Evolutionary conservation across 1,284 basidiomycete species (phyloP), one percentile per base, ranked within the genome.

Genomic region (Ganoderma lingzhi): DNA sequence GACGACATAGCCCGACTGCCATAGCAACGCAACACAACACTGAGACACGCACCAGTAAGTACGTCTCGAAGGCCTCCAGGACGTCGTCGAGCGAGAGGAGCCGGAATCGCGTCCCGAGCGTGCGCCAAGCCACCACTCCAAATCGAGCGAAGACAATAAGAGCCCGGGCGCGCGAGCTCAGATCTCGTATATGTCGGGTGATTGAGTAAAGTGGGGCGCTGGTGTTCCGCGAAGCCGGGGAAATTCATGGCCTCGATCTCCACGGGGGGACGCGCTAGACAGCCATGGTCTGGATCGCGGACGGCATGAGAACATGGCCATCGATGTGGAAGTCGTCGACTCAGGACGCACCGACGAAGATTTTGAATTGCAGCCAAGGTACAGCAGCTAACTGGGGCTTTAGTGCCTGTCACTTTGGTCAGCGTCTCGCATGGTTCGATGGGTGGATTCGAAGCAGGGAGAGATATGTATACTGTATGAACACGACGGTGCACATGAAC

Each of bases 131-230:
- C 58, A 41, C 63, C 41, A 51, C 56, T 59, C 72, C 68, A 62
- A 64, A 67, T 73, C 63, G 70, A 68, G 72, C 72, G 72, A 73
- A 73, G 72, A 73, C 72, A 73, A 73, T 73, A 73, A 73, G 72
- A 68, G 65, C 64, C 45, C 61, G 51, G 65, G 55, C 65, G 67
- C 61, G 61, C 39, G 39, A 68, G 48, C 45, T 41, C 61, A 64
- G 64, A 67, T 65, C 69, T 45, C 69, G 39, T 23, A 15, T 23
- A 15, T 9, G 53, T 59, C 64, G 62, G 62, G 44, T 58, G 67
- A 56, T 61, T 55, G 62, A 60, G 61, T 61, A 59, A 60, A 59
- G 60, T 60, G 32, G 63, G 41, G 64, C 44, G 55, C 65, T 56
- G 59, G 45, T 30, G 39, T 62, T 42, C 61, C 60, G 60, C 63